phyloP scores from a whole-genome alignment of 176 grass and related monocot genomes.

The Paspalum notatum region DNA sequence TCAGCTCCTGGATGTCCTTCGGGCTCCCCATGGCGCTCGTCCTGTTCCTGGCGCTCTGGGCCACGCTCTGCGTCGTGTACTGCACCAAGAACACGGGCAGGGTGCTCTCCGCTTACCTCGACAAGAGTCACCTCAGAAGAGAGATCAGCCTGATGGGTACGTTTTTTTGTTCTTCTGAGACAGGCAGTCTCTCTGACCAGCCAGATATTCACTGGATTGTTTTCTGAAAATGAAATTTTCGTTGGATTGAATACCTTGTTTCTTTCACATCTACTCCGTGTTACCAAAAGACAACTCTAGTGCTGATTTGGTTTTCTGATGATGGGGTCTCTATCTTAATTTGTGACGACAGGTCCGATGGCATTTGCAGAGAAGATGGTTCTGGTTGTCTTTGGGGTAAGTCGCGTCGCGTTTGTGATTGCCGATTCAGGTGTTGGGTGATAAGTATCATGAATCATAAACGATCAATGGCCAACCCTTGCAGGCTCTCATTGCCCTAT shows the following conservation, averaged over 20 bases:
- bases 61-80: slow-evolving; percentile 67
- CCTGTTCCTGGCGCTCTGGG: slow-evolving; percentile 65
- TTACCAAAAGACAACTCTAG: background rate
- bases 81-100: slow-evolving; percentile 66
- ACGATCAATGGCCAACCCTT: background rate
- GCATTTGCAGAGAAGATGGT: slow-evolving; percentile 98
- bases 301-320: background rate
- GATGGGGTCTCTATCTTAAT: background rate
- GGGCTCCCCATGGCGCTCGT: slow-evolving; percentile 70
- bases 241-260: background rate
- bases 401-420: background rate
- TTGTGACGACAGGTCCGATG: slow-evolving; percentile 71
- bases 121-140: slow-evolving; percentile 68
- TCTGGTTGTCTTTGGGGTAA: slow-evolving; percentile 76
- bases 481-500: slow-evolving; percentile 73
- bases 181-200: background rate
- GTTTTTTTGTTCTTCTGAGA: background rate
- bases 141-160: slow-evolving; percentile 83
- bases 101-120: slow-evolving; percentile 77
- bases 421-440: background rate
- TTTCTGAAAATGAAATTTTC: slow-evolving; percentile 38
- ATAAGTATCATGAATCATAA: slow-evolving; percentile 1
- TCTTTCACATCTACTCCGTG: background rate
- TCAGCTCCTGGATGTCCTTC: slow-evolving; percentile 94
- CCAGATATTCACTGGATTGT: background rate